Conservation (phyloP, 2,329 filamentous ascomycete species). For the Claviceps paspali region DNA sequence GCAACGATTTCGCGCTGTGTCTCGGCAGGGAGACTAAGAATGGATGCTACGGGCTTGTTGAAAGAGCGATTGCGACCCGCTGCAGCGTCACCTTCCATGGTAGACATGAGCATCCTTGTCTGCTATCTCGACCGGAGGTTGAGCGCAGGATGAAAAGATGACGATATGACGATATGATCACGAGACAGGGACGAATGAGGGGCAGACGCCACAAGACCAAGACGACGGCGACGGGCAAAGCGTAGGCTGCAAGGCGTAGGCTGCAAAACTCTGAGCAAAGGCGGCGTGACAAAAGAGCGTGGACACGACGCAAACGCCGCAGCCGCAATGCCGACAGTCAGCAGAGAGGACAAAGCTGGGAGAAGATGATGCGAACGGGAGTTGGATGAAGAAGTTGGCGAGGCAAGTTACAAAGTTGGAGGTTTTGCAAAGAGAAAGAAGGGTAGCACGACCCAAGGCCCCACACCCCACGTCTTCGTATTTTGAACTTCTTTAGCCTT, state of each 20-base stretch:
- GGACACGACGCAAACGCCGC: background rate
- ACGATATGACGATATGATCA: no score
- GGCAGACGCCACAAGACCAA: background rate
- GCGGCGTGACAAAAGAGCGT: background rate
- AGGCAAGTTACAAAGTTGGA: no score
- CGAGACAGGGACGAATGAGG: background rate
- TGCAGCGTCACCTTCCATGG: no score
- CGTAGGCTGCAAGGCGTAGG: background rate
- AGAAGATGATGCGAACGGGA: background rate
- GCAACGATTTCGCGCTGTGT: conserved; percentile 32
- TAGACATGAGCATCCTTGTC: background rate
- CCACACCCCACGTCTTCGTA: no score
- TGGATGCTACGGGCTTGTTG: conserved; percentile 12
- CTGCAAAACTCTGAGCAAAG: background rate
- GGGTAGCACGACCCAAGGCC: no score
- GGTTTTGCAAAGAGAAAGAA: no score
- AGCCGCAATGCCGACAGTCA: background rate
- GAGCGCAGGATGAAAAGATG: background rate
- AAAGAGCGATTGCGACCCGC: background rate
- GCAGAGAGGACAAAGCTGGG: background rate
- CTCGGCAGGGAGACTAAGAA: conserved; percentile 31
- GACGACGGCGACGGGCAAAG: background rate
- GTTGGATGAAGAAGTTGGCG: background rate
- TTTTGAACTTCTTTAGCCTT: no score
- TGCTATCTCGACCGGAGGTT: background rate